These are phyloP conservation scores for Podila epigama DNA, from an alignment of 192 early-diverging fungal genomes.

Conservation along the genomic window DNA sequence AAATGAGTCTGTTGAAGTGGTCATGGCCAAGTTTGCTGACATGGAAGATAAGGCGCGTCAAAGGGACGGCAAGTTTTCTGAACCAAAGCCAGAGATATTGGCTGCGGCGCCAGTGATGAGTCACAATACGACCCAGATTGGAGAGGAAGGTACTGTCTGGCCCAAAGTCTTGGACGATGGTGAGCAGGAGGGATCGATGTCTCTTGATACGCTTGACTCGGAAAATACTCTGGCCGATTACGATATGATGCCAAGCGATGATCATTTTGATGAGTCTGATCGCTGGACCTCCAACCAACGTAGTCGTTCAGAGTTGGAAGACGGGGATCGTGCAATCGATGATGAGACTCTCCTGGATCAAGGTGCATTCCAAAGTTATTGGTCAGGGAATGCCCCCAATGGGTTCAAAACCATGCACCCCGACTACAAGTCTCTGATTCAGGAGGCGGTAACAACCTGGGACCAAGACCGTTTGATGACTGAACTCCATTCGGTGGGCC, in stretches of 20 bases:
- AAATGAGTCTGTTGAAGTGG: conserved; percentile 53
- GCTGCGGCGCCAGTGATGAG: too few relatives aligned
- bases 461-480: conserved; percentile 30
- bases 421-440: conserved; percentile 49
- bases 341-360: conserved; percentile 18
- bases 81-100: too few relatives aligned
- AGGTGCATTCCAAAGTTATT: conserved; percentile 37
- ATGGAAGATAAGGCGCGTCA: conserved; percentile 35
- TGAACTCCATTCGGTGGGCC: conserved; percentile 30
- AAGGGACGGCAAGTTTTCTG: too few relatives aligned
- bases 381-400: conserved; percentile 38
- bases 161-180: conserved; percentile 15
- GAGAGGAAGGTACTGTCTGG: conserved; percentile 10
- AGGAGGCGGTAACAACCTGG: conserved; percentile 45
- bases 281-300: neutral
- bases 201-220: conserved; percentile 12
- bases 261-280: conserved; percentile 27
- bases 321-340: conserved; percentile 9
- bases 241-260: conserved; percentile 32
- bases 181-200: too few relatives aligned
- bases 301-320: too few relatives aligned
- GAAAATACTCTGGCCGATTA: conserved; percentile 10
- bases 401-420: conserved; percentile 28
- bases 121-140: too few relatives aligned
- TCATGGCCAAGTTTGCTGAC: conserved; percentile 53